A percentile compares a stretch with the other conserved stretches of the same genome.
phyloP scores from a whole-genome alignment of 2,329 filamentous ascomycete genomes.

The Scedosporium boydii region DNA sequence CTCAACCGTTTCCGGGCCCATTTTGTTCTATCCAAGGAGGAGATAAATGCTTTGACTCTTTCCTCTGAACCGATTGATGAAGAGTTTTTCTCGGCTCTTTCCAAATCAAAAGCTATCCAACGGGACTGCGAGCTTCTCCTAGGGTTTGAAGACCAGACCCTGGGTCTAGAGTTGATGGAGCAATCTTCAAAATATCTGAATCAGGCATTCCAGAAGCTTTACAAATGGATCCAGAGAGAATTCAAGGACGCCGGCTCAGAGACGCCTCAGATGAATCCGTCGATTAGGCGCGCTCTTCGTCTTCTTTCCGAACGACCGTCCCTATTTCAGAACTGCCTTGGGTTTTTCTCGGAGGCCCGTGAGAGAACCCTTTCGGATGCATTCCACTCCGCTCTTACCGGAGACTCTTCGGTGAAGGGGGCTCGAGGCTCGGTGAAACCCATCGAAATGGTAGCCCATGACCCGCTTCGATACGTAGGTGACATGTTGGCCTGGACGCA shows the following conservation, averaged over 20 bases:
- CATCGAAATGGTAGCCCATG: conserved; percentile 88
- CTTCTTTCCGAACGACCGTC: conserved; percentile 83
- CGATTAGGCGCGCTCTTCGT: conserved; percentile 73
- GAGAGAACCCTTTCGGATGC: conserved; percentile 80
- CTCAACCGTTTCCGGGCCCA: conserved; percentile 69
- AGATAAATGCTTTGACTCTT: conserved; percentile 65
- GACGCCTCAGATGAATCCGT: conserved; percentile 81
- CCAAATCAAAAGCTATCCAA: conserved; percentile 76
- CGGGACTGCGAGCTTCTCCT: conserved; percentile 83
- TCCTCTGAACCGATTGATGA: conserved; percentile 77
- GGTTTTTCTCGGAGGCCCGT: conserved; percentile 84
- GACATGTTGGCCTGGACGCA: conserved; percentile 98
- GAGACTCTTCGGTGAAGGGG: conserved; percentile 47
- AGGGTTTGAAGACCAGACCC: conserved; percentile 78
- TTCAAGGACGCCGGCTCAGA: conserved; percentile 90
- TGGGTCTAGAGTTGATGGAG: conserved; percentile 87
- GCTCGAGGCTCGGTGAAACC: conserved; percentile 64
- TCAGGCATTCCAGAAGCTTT: conserved; percentile 87
- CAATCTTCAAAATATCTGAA: conserved; percentile 81
- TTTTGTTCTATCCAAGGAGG: conserved; percentile 77
- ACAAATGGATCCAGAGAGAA: conserved; percentile 88
- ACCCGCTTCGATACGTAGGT: conserved; percentile 81
- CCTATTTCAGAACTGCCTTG: conserved; percentile 86
- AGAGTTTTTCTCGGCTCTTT: conserved; percentile 68
- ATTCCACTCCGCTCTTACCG: conserved; percentile 82